Percentiles rank a stretch among this genome's conserved stretches.
Conservation (phyloP, 371 early-diverging fungal genomes). For the Apophysomyces sp. region DNA sequence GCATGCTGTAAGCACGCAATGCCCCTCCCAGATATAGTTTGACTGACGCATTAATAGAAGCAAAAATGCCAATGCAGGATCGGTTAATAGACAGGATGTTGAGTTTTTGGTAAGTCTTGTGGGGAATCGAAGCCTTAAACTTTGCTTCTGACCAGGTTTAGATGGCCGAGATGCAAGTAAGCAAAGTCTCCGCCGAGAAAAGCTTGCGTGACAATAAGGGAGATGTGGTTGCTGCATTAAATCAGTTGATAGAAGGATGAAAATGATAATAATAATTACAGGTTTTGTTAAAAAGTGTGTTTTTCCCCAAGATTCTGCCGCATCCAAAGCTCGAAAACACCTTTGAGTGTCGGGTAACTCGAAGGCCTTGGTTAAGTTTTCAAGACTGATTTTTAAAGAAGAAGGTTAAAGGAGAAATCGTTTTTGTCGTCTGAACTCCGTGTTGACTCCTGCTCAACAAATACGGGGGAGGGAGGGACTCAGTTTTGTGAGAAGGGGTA, state of each 20-base stretch:
- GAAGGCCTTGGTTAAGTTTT: no score
- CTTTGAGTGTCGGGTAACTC: no score
- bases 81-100: slow-evolving; percentile 37
- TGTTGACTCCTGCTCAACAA: background rate
- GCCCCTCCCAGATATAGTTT: background rate
- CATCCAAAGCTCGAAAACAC: no score
- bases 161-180: slow-evolving; percentile 42
- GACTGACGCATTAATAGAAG: background rate
- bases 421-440: background rate
- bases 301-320: no score
- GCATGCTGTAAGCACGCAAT: slow-evolving; percentile 13
- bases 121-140: background rate
- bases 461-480: slow-evolving; percentile 1
- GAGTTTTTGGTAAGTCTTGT: slow-evolving; percentile 33
- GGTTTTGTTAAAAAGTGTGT: background rate
- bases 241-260: slow-evolving; percentile 31
- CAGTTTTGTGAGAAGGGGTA: background rate
- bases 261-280: background rate
- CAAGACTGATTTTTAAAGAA: no score
- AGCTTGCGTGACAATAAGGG: slow-evolving; percentile 9
- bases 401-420: background rate
- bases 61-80: slow-evolving; percentile 22
- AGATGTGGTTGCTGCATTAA: slow-evolving; percentile 36
- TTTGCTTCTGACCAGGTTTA: slow-evolving; percentile 8
- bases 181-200: slow-evolving; percentile 11